These are phyloP conservation scores for Leucosporidium yakuticum DNA, from an alignment of 768 basidiomycete species.

Conservation along the genomic window DNA sequence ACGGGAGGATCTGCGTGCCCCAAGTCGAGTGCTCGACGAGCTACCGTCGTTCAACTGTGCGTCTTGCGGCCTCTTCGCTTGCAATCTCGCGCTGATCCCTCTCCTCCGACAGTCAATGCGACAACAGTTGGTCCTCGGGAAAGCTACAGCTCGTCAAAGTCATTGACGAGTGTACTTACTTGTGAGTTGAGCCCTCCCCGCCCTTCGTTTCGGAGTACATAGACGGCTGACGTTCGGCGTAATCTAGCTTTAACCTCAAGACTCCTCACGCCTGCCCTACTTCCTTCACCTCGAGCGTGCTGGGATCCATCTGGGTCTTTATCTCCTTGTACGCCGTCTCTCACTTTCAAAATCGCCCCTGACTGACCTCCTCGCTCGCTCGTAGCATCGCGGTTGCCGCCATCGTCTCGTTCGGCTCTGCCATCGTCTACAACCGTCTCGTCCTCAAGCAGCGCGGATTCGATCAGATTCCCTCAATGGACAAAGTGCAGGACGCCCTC, in stretches of 20 bases:
- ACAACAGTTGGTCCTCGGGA: neutral
- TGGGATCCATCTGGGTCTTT: neutral
- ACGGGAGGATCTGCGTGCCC: neutral
- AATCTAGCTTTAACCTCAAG: neutral
- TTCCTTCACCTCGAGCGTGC: neutral
- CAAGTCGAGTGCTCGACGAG: neutral
- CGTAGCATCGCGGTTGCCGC: neutral
- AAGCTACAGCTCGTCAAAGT: neutral
- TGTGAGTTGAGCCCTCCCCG: neutral
- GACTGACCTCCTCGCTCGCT: neutral
- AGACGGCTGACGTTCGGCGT: neutral
- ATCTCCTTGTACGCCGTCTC: neutral
- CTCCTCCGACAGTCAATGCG: neutral
- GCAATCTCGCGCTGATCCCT: neutral
- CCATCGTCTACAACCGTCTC: constrained; percentile 1
- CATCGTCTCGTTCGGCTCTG: neutral
- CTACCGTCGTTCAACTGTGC: neutral
- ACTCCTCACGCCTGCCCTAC: neutral
- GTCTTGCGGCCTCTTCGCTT: neutral
- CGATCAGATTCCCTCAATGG: neutral
- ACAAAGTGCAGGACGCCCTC: neutral
- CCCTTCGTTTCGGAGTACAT: neutral
- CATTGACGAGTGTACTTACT: constrained; percentile 2
- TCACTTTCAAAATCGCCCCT: neutral
- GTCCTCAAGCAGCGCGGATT: neutral